Conservation (phyloP, 2,329 filamentous ascomycete genomes). For the Cladosporium sp. region DNA sequence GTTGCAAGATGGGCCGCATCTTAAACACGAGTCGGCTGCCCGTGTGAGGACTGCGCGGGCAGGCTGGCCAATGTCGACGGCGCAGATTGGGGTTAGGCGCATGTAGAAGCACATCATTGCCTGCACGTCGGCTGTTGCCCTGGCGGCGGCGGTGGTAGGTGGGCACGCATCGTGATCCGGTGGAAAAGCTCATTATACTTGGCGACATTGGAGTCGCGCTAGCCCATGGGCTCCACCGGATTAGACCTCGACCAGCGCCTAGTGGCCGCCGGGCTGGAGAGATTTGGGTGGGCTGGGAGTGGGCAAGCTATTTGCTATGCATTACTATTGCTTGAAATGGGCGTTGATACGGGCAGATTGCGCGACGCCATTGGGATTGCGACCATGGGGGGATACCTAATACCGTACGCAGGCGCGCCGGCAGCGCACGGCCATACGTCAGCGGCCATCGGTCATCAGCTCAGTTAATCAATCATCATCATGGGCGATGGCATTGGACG, state of each 20-base stretch:
- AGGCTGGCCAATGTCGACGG: constrained; percentile 1
- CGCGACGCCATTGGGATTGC: constrained; percentile 2
- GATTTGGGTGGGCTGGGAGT: constrained; percentile 13
- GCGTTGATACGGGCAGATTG: constrained; percentile 11
- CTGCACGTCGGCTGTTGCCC: constrained; percentile 11
- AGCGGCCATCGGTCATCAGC: not conserved
- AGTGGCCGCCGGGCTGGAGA: constrained; percentile 8
- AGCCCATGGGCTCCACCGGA: constrained; percentile 1
- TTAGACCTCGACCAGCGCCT: constrained; percentile 4
- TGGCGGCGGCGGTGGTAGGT: constrained; percentile 1
- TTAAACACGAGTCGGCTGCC: not conserved
- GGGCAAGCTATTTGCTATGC: constrained; percentile 11
- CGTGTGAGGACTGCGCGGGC: constrained; percentile 4
- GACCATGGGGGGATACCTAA: constrained; percentile 2
- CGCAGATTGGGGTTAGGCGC: not conserved
- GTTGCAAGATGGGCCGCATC: not conserved
- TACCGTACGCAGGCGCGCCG: not conserved
- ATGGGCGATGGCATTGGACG: not conserved
- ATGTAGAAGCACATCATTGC: not conserved
- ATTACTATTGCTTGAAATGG: not conserved
- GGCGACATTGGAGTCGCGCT: constrained; percentile 5
- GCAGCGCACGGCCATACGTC: constrained; percentile 3
- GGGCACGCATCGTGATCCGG: not conserved
- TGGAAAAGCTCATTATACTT: constrained; percentile 11
- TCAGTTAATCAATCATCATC: not conserved